A percentile compares a stretch with the other conserved stretches of the same genome.
Evolutionary conservation across 2,329 filamentous ascomycete genomes (phyloP).

Genomic region (Xylariaceae sp.): DNA sequence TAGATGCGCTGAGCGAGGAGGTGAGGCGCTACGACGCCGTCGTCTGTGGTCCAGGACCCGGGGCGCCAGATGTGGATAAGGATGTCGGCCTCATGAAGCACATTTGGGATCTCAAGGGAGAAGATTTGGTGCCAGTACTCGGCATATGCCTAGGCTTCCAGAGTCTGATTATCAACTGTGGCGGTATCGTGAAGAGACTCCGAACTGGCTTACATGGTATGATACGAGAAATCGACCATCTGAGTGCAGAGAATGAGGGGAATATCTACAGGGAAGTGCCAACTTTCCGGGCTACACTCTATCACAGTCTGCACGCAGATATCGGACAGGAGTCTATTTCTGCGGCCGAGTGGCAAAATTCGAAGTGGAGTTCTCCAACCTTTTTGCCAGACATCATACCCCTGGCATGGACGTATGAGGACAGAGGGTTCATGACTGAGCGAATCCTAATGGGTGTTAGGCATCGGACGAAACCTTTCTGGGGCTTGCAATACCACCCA

Average conservation of each 20-base stretch:
- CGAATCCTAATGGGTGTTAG: constrained; percentile 77
- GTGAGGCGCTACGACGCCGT: constrained; percentile 76
- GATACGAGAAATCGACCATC: constrained; percentile 70
- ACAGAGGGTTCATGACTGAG: constrained; percentile 47
- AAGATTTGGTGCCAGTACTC: constrained; percentile 73
- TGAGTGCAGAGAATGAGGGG: constrained; percentile 36
- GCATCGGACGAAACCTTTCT: constrained; percentile 74
- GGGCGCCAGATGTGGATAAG: constrained; percentile 71
- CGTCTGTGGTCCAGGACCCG: constrained; percentile 89
- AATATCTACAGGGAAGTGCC: constrained; percentile 71
- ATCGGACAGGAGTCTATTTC: constrained; percentile 54
- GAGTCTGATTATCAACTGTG: constrained; percentile 73
- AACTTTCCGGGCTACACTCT: constrained; percentile 73
- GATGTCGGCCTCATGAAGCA: constrained; percentile 84
- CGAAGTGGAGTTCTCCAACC: constrained; percentile 48
- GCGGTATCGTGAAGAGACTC: constrained; percentile 69
- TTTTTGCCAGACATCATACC: constrained; percentile 55
- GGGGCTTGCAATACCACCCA: constrained; percentile 89
- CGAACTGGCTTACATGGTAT: constrained; percentile 82
- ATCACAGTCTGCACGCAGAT: constrained; percentile 69
- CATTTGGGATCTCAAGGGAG: constrained; percentile 71
- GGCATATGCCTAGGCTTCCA: constrained; percentile 93
- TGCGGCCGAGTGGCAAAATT: constrained; percentile 44
- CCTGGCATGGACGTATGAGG: constrained; percentile 66
- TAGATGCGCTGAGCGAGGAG: constrained; percentile 53